Base-by-base conservation (phyloP, 108 stramenopile species). In the Parmales sp. region DNA sequence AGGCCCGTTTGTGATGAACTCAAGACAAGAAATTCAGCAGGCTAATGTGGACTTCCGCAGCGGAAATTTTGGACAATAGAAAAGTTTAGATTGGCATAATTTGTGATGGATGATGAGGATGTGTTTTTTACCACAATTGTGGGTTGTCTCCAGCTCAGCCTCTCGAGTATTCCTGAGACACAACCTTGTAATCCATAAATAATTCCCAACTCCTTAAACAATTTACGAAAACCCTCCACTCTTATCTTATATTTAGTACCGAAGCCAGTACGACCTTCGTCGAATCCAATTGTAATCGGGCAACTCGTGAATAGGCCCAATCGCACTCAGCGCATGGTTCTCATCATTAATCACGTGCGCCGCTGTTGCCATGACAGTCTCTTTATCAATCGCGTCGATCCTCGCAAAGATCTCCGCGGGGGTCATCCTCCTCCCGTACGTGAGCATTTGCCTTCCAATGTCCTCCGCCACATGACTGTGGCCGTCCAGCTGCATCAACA, bases 261-360 rank as follows among this genome's bases (percentile, higher is more conserved):
- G 39, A 37, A 80, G 51, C 82, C 80, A 81, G 83, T 79, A 85
- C 0, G 82, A 81, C 34, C 83, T 39, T 29, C 83, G 73, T 49
- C 85, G 78, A 73, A 86, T 79, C 80, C 80, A 86, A 83, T 81
- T 86, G 84, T 84, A 86, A 76, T 86, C 85, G 7, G 97, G 97
- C 67, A 99, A 81, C 76, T 96, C 98, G 74, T 96, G 92, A 67
- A 98, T 81, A 34, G 95, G 95, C 28, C 98, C 98, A 2, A 96
- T 89, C 38, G 96, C 98, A 18, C 97, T 94, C 54, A 97, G 79
- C n/a, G 96, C 96, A 78, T 93, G 92, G 72, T 99, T 96, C 76
- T 98, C 82, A 69, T 97, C 93, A 66, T 94, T 89, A 76, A 97
- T 86, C 64, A 94, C 80, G 51, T 90, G 85, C 78, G 82, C 72